Evolutionary conservation across 352 stramenopile species (phyloP).

Genomic region (Phytophthora tubulina): DNA sequence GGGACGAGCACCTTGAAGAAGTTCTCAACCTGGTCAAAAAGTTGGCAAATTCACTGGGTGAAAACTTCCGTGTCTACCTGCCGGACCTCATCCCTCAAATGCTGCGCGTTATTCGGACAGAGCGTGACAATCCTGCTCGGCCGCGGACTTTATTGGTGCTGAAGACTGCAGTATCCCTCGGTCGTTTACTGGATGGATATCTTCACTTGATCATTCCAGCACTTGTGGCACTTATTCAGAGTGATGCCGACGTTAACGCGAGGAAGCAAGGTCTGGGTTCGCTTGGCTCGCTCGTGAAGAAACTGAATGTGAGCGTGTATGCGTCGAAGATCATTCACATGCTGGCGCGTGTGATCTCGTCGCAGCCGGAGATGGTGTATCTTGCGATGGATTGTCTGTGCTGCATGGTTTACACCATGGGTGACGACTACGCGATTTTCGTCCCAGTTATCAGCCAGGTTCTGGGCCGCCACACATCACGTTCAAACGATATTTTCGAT

Average conservation of each 20-base stretch:
- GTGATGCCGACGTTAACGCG: conserved; percentile 82
- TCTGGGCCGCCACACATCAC: conserved; percentile 71
- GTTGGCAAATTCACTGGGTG: conserved; percentile 82
- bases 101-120: conserved; percentile 85
- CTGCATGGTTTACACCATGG: conserved; percentile 92
- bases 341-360: conserved; percentile 85
- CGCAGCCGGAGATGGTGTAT: conserved; percentile 86
- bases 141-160: conserved; percentile 82
- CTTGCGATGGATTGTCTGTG: conserved; percentile 90
- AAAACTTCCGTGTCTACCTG: conserved; percentile 92
- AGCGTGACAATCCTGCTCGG: conserved; percentile 72
- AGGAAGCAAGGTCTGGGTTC: conserved; percentile 85
- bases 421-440: conserved; percentile 91
- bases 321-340: conserved; percentile 93
- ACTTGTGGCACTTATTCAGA: conserved; percentile 86
- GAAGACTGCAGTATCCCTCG: conserved; percentile 82
- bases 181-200: conserved; percentile 83
- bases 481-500: conserved; percentile 88
- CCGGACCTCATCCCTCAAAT: conserved; percentile 90
- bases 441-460: conserved; percentile 89
- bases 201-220: conserved; percentile 88
- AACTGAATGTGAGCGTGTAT: conserved; percentile 90
- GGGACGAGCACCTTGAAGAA: conserved; percentile 94
- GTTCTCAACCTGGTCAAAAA: conserved; percentile 98
- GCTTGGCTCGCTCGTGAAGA: conserved; percentile 88